Evolutionary conservation across 306 rosid genomes (phyloP), one percentile per base, ranked within the genome.

Genomic region (Fagus sylvatica): DNA sequence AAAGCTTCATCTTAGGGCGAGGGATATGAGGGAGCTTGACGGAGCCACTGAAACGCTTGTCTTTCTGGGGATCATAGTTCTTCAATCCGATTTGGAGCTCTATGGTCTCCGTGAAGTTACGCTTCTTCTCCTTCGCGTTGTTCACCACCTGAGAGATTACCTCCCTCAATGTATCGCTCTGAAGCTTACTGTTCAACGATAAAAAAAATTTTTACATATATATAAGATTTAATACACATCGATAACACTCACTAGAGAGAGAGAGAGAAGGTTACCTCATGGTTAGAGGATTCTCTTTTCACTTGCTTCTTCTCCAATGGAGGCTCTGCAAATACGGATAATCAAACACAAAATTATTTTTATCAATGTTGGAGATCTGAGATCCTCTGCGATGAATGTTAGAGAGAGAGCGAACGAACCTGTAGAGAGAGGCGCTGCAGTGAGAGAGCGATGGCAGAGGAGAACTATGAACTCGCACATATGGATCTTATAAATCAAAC

Each of bases 1-100:
- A 93, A 8, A 93, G 81, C 69, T 88, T 93, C 97, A 93, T 93
- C 85, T 90, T 90, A 7, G 97, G 97, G 7, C 97, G 88, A 43
- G 97, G 97, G 10, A 93, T 93, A 77, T 93, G 94, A 0, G 96
- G 97, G 85, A 93, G 76, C 77, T 86, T 90, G 7, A 93, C 96
- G 12, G 96, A 90, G 30, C 96, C 97, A 53, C 96, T 90, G 64
- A 93, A 93, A 42, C 97, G 93, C 85, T 93, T 93, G 66, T 93
- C 97, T 83, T 93, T 93, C 15, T 93, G 97, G 2, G 97, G 97
- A 46, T 93, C 97, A 19, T 93, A 93, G 76, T 93, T 93, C 34
- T 93, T 93, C 84, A 93, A 69, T 0, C 97, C 97, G 59, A 93
- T 89, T 75, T 93, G 97, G 53, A 93, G 96, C 34, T 93, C 97